Percentiles rank a stretch among this genome's conserved stretches.
These are phyloP conservation scores for Backusella mclennaniae DNA, from an alignment of 192 early-diverging fungal species.

Conservation along the genomic window DNA sequence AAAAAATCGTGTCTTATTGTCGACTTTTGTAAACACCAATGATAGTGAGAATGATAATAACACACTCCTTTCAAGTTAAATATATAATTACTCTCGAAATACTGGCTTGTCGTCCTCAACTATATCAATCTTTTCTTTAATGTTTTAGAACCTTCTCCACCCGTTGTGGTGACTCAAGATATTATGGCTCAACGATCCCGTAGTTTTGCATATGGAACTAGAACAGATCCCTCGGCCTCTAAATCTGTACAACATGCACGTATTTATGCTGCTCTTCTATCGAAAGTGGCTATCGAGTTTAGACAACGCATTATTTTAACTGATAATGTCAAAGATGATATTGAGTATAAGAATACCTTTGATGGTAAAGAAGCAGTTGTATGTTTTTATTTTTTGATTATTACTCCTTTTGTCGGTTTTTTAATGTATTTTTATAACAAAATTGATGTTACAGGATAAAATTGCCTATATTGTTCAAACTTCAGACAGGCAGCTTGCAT, in stretches of 20 bases:
- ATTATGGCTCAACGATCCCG: conserved; percentile 24
- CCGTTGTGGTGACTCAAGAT: conserved; percentile 4
- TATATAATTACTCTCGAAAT: neutral
- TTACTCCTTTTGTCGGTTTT: neutral
- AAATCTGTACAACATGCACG: neutral
- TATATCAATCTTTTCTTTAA: neutral
- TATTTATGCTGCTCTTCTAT: conserved; percentile 76
- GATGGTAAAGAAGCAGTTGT: conserved; percentile 87
- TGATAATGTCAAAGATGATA: conserved; percentile 68
- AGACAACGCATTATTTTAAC: conserved; percentile 54
- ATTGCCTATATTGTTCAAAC: conserved; percentile 76
- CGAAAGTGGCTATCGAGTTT: conserved; percentile 69
- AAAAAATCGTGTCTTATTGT: neutral
- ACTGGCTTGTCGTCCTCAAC: neutral
- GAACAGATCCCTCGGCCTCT: neutral
- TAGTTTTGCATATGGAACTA: conserved; percentile 29
- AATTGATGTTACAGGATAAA: conserved; percentile 33
- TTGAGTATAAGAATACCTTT: conserved; percentile 86
- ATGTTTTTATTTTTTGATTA: conserved; percentile 23
- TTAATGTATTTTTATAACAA: neutral
- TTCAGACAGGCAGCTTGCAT: conserved; percentile 82
- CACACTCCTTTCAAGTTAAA: conserved; percentile 3
- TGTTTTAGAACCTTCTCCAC: conserved; percentile 11
- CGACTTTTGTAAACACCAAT: neutral
- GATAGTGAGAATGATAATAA: conserved; percentile 3